Conservation (phyloP, 2,329 filamentous ascomycete species). For the Xylaria sp. region DNA sequence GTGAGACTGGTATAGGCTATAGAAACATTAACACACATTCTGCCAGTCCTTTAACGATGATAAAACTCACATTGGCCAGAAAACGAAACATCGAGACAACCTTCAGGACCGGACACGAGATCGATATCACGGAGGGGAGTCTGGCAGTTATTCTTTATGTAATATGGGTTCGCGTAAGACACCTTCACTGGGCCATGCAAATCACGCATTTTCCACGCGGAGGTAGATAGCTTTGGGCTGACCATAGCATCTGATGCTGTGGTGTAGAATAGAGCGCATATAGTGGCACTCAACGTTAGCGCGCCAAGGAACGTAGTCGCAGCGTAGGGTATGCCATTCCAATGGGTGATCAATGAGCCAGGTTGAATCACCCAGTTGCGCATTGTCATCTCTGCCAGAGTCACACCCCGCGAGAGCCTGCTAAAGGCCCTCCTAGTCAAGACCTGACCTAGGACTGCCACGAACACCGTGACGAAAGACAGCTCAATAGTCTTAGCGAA, state of each 20-base stretch:
- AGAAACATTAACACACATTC: constrained; percentile 16
- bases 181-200: constrained; percentile 68
- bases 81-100: constrained; percentile 76
- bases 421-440: constrained; percentile 76
- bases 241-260: constrained; percentile 81
- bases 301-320: constrained; percentile 71
- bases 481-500: constrained; percentile 82
- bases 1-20: constrained; percentile 74
- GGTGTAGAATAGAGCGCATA: constrained; percentile 78
- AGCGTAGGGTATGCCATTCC: constrained; percentile 71
- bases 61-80: constrained; percentile 66
- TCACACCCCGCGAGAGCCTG: constrained; percentile 71
- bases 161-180: constrained; percentile 71
- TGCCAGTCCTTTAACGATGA: not conserved
- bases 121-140: constrained; percentile 67
- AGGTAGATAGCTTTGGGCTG: constrained; percentile 74
- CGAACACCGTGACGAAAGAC: constrained; percentile 80
- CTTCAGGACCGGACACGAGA: constrained; percentile 54
- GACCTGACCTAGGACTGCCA: constrained; percentile 79
- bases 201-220: constrained; percentile 59
- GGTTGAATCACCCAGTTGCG: constrained; percentile 79
- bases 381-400: constrained; percentile 82
- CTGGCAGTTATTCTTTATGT: constrained; percentile 66
- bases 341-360: constrained; percentile 77
- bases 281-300: constrained; percentile 71